These are phyloP conservation scores for Backusella macrospora DNA, from an alignment of 192 early-diverging fungal species.

Conservation along the genomic window DNA sequence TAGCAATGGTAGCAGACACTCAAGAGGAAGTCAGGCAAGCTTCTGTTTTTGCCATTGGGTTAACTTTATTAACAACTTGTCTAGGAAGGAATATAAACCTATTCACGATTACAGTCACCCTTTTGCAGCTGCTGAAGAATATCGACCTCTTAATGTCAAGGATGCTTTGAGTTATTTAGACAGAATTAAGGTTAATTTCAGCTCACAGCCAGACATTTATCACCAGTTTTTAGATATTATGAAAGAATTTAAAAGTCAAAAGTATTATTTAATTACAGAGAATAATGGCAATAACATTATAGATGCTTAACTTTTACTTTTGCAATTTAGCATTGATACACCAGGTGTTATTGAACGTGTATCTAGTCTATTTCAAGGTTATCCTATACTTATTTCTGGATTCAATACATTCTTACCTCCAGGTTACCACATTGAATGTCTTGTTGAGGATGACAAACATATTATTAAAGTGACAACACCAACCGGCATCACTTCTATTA, in stretches of 20 bases:
- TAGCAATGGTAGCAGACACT: background rate
- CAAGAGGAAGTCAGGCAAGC: constrained; percentile 16
- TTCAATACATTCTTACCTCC: constrained; percentile 98
- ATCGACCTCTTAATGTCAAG: constrained; percentile 76
- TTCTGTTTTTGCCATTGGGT: constrained; percentile 14
- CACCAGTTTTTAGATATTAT: constrained; percentile 97
- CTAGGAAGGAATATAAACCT: constrained; percentile 5
- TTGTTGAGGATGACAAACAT: constrained; percentile 68
- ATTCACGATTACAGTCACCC: constrained; percentile 7
- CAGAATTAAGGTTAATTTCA: constrained; percentile 89
- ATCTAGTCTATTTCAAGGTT: constrained; percentile 84
- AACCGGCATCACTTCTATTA: constrained; percentile 54
- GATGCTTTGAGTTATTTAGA: constrained; percentile 95
- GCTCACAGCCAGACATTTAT: constrained; percentile 90
- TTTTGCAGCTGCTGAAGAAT: constrained; percentile 6
- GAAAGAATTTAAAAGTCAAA: constrained; percentile 98
- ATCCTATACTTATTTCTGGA: constrained; percentile 86
- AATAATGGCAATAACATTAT: background rate
- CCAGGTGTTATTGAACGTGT: constrained; percentile 95
- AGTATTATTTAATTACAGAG: constrained; percentile 43
- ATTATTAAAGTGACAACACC: constrained; percentile 88
- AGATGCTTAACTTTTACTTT: background rate
- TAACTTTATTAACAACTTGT: constrained; percentile 2
- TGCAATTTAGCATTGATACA: constrained; percentile 62
- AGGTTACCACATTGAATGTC: constrained; percentile 90